Percentiles rank a stretch among this genome's conserved stretches.
These are phyloP conservation scores for Elaeis guineensis DNA, from an alignment of 176 grass and related monocot species.

Conservation along the genomic window DNA sequence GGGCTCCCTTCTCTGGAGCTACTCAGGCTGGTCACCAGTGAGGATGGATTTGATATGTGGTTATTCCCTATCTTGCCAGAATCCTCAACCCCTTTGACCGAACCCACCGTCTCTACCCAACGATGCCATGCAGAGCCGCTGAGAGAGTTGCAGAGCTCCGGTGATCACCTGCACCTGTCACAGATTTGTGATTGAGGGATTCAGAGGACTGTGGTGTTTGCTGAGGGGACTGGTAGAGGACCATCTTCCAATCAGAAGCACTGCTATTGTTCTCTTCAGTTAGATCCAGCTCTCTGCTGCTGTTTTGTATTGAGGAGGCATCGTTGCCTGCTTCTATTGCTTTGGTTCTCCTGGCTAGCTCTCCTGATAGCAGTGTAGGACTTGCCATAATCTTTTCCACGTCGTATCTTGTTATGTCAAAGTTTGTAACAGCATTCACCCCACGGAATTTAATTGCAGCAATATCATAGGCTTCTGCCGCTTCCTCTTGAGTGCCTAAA, in stretches of 20 bases:
- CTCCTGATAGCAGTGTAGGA: constrained; percentile 50
- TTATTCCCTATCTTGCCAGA: constrained; percentile 24
- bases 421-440: constrained; percentile 88
- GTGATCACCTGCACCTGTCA: constrained; percentile 14
- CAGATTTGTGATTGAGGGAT: constrained; percentile 4
- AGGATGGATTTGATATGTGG: constrained; percentile 64
- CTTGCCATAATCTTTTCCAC: constrained; percentile 77
- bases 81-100: constrained; percentile 8
- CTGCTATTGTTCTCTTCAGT: constrained; percentile 1
- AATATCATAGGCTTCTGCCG: constrained; percentile 88
- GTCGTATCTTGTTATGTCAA: constrained; percentile 75
- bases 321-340: constrained; percentile 10
- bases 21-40: constrained; percentile 61
- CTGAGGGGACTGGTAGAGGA: constrained; percentile 35
- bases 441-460: constrained; percentile 98
- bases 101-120: constrained; percentile 16
- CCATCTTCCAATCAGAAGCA: constrained; percentile 48
- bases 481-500: constrained; percentile 80
- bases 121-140: constrained; percentile 20
- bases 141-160: not conserved
- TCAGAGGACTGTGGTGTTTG: constrained; percentile 21
- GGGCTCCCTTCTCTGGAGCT: constrained; percentile 74
- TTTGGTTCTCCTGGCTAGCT: constrained; percentile 58
- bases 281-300: constrained; percentile 11
- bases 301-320: not conserved